Evolutionary conservation across 352 stramenopile species (phyloP).

Genomic region (Pythium phragmitis): DNA sequence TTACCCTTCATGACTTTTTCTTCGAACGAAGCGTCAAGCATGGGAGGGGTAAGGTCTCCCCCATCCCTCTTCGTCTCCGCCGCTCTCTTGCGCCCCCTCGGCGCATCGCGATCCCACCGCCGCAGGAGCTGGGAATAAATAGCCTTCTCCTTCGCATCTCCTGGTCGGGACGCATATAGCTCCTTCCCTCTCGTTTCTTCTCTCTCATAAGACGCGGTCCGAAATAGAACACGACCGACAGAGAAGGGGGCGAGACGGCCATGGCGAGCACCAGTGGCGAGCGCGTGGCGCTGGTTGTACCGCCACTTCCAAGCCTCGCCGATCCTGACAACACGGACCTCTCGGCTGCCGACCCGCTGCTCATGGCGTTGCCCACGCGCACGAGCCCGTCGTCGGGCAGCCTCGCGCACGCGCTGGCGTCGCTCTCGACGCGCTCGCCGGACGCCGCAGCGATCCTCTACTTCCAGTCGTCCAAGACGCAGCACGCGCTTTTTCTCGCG

Average conservation of each 20-base stretch:
- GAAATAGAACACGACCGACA: too few species aligned
- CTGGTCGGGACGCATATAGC: too few species aligned
- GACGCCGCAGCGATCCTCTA: conserved; percentile 43
- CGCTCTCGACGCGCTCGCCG: conserved; percentile 36
- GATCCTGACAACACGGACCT: neutral
- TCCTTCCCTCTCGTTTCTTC: too few species aligned
- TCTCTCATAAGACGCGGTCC: too few species aligned
- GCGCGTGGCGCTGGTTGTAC: conserved; percentile 7
- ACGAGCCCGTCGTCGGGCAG: conserved; percentile 3
- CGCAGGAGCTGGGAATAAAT: too few species aligned
- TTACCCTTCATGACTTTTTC: too few species aligned
- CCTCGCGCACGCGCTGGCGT: conserved; percentile 13
- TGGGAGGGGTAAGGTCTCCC: too few species aligned
- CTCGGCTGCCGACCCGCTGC: neutral
- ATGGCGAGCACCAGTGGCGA: neutral
- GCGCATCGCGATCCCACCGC: too few species aligned
- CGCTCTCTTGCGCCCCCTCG: too few species aligned
- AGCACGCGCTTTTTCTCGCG: conserved; percentile 42
- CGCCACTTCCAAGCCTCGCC: conserved; percentile 13
- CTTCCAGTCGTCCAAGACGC: conserved; percentile 35
- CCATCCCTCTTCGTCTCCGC: too few species aligned
- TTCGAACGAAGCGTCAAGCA: too few species aligned
- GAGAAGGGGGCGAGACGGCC: neutral
- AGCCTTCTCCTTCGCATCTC: too few species aligned
- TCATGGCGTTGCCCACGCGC: conserved; percentile 22